A percentile compares a stretch with the other conserved stretches of the same genome.
Evolutionary conservation across 306 rosid genomes (phyloP).

Genomic region (Rubus idaeus): DNA sequence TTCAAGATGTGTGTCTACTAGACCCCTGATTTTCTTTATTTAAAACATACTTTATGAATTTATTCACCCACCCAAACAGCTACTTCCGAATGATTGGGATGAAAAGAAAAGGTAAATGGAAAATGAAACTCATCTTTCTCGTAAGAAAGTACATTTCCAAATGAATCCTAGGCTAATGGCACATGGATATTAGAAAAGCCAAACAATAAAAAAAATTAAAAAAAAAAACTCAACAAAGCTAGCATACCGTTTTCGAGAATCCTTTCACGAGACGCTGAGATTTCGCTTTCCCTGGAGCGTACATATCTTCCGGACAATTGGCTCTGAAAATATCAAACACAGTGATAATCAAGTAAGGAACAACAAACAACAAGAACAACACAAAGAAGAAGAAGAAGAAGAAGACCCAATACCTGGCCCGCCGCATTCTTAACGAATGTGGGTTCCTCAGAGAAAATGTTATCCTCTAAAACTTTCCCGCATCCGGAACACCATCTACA

Average conservation of each 20-base stretch:
- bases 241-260: constrained; percentile 26
- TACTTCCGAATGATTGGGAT: too few species aligned
- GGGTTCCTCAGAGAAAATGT: constrained; percentile 25
- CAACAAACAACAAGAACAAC: not conserved
- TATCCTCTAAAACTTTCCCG: constrained; percentile 30
- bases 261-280: constrained; percentile 32
- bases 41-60: not conserved
- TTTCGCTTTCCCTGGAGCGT: constrained; percentile 25
- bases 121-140: too few species aligned
- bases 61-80: not conserved
- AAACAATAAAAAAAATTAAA: not conserved
- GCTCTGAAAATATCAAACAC: constrained; percentile 15
- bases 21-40: not conserved
- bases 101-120: too few species aligned
- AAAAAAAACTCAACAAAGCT: not conserved
- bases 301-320: constrained; percentile 31
- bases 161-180: not conserved
- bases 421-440: constrained; percentile 25
- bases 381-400: not conserved
- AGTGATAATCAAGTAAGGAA: not conserved
- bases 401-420: constrained; percentile 17
- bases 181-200: not conserved
- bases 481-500: constrained; percentile 27
- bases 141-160: not conserved
- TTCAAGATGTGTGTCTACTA: not conserved